Conservation (phyloP, 2,329 filamentous ascomycete species). For the Clonostachys chloroleuca region DNA sequence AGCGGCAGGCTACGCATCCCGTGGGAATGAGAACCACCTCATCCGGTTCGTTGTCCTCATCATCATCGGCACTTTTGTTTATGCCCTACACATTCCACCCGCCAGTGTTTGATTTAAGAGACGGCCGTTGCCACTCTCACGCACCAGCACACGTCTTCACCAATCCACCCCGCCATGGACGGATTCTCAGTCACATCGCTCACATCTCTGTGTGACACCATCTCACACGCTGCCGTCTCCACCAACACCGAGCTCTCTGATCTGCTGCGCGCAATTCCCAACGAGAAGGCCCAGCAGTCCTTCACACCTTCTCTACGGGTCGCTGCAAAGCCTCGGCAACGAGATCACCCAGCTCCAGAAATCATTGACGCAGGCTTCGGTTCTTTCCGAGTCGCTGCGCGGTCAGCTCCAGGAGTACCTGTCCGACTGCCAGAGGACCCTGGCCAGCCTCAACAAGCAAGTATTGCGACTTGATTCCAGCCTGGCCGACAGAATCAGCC, state of each 20-base stretch:
- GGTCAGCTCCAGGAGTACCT: conserved; percentile 16
- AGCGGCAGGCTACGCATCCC: no score
- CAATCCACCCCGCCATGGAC: conserved; percentile 13
- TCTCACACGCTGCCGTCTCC: conserved; percentile 20
- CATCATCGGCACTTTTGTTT: no score
- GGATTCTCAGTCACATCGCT: conserved; percentile 26
- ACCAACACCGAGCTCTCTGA: conserved; percentile 20
- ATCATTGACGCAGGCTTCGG: conserved; percentile 12
- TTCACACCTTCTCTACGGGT: conserved; percentile 12
- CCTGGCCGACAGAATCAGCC: conserved; percentile 13
- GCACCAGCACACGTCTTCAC: no score
- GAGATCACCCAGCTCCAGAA: conserved; percentile 14
- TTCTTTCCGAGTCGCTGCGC: conserved; percentile 22
- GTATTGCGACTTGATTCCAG: conserved; percentile 19
- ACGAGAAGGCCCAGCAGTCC: conserved; percentile 6
- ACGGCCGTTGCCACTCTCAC: no score
- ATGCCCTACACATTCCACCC: no score
- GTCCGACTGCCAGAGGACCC: conserved; percentile 17
- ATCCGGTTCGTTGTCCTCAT: no score
- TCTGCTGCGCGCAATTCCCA: conserved; percentile 9
- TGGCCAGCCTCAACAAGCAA: conserved; percentile 24
- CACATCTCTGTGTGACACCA: conserved; percentile 18
- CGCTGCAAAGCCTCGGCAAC: conserved; percentile 16
- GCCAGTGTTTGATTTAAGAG: no score
- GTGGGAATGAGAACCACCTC: no score